Percentiles rank a stretch among this genome's conserved stretches.
These are phyloP conservation scores for Pelargonium myrrhifolium DNA, from an alignment of 441 rosid genomes.

Conservation along the genomic window DNA sequence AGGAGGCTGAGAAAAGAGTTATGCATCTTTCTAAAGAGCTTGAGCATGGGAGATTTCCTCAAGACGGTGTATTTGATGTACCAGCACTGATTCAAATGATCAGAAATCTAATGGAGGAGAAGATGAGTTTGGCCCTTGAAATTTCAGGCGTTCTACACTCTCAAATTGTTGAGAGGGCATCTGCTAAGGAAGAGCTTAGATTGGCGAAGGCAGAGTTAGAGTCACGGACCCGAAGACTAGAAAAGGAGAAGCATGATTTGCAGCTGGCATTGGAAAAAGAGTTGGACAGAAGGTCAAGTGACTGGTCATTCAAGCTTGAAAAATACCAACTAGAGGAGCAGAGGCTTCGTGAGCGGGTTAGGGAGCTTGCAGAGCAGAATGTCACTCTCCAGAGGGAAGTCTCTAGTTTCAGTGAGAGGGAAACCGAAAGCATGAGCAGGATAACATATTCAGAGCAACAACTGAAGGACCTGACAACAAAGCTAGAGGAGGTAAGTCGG, in stretches of 20 bases:
- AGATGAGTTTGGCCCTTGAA: constrained; percentile 66
- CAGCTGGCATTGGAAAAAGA: constrained; percentile 84
- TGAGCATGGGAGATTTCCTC: constrained; percentile 51
- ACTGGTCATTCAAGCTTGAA: constrained; percentile 79
- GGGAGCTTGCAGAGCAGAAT: constrained; percentile 97
- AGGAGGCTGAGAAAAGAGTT: constrained; percentile 72
- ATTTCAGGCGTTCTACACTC: constrained; percentile 55
- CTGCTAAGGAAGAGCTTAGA: constrained; percentile 53
- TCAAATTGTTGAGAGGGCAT: constrained; percentile 54
- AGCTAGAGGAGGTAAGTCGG: constrained; percentile 41
- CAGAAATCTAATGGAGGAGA: constrained; percentile 60
- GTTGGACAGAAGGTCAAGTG: constrained; percentile 90
- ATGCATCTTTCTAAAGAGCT: constrained; percentile 56
- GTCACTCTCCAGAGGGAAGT: constrained; percentile 87
- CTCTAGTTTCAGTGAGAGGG: constrained; percentile 59
- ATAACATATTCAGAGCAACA: constrained; percentile 49
- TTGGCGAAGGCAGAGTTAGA: constrained; percentile 50
- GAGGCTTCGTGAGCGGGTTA: constrained; percentile 81
- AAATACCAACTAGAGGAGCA: constrained; percentile 75
- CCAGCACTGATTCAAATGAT: constrained; percentile 54
- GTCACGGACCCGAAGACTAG: constrained; percentile 45
- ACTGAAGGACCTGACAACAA: constrained; percentile 47
- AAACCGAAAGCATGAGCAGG: constrained; percentile 53
- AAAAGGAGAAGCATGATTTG: constrained; percentile 75
- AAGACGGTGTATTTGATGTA: constrained; percentile 47